Evolutionary conservation across 2,329 filamentous ascomycete species (phyloP).

Genomic region (Verticillium alfalfae): DNA sequence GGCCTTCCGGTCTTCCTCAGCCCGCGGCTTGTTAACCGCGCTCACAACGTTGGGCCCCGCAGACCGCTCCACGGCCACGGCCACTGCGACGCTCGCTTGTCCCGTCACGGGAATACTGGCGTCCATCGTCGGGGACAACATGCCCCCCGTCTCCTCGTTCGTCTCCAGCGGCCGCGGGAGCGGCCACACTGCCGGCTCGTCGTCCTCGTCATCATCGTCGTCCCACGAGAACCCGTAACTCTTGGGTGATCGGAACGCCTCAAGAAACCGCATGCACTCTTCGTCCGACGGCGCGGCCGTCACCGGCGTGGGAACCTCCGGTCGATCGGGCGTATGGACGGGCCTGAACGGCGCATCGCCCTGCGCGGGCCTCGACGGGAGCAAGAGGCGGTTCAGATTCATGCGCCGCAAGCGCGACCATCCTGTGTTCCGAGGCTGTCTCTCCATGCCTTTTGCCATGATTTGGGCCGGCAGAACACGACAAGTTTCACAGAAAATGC

Average conservation of each 20-base stretch:
- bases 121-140: not conserved
- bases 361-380: not conserved
- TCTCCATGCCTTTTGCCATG: not conserved
- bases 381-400: not conserved
- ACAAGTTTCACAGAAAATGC: too few relatives aligned
- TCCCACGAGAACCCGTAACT: not conserved
- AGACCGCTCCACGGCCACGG: slow-evolving; percentile 2
- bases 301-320: slow-evolving; percentile 7
- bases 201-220: not conserved
- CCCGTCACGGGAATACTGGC: slow-evolving; percentile 1
- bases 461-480: too few relatives aligned
- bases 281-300: slow-evolving; percentile 10
- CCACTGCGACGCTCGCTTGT: slow-evolving; percentile 8
- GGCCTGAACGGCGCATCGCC: slow-evolving; percentile 5
- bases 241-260: slow-evolving; percentile 1
- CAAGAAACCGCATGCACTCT: slow-evolving; percentile 11
- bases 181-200: slow-evolving; percentile 1
- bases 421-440: not conserved
- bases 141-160: not conserved
- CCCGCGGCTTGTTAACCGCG: not conserved
- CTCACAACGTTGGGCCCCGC: slow-evolving; percentile 7
- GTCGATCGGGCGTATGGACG: slow-evolving; percentile 10
- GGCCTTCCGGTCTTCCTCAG: not conserved
- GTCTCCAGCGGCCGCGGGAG: not conserved
- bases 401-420: not conserved